phyloP scores from a whole-genome alignment of 495 filamentous ascomycete species.

The Cenococcum geophilum region DNA sequence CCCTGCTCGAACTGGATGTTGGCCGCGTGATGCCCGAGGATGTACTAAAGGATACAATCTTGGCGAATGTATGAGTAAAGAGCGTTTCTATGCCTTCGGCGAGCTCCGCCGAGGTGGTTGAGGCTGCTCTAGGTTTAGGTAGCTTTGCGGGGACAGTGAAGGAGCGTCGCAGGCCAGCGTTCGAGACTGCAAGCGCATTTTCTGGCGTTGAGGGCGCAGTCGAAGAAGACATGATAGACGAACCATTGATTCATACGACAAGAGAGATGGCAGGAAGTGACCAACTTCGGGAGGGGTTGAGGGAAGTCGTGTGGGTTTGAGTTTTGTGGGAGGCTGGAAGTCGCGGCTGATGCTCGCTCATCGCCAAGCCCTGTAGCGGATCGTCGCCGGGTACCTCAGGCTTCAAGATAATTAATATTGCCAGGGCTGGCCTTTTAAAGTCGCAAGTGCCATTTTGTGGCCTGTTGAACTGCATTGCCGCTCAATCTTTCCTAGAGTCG shows the following conservation, averaged over 20 bases:
- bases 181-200: slow-evolving; percentile 8
- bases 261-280: not conserved
- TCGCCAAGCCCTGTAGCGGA: not conserved
- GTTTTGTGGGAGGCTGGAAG: not conserved
- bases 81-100: slow-evolving; percentile 58
- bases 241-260: slow-evolving; percentile 10
- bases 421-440: not conserved
- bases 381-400: not conserved
- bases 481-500: not conserved
- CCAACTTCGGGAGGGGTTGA: not conserved
- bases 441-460: not conserved
- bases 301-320: not conserved
- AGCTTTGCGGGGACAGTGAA: slow-evolving; percentile 54
- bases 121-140: slow-evolving; percentile 8
- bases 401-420: not conserved
- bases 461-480: not conserved
- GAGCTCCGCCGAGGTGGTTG: slow-evolving; percentile 10
- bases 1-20: slow-evolving; percentile 29
- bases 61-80: slow-evolving; percentile 45
- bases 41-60: slow-evolving; percentile 43
- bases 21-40: slow-evolving; percentile 14
- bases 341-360: not conserved
- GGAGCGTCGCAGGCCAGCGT: slow-evolving; percentile 23
- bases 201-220: slow-evolving; percentile 13
- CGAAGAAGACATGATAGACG: slow-evolving; percentile 25